Conservation (phyloP, 768 basidiomycete genomes). For the Termitomyces sp. region DNA sequence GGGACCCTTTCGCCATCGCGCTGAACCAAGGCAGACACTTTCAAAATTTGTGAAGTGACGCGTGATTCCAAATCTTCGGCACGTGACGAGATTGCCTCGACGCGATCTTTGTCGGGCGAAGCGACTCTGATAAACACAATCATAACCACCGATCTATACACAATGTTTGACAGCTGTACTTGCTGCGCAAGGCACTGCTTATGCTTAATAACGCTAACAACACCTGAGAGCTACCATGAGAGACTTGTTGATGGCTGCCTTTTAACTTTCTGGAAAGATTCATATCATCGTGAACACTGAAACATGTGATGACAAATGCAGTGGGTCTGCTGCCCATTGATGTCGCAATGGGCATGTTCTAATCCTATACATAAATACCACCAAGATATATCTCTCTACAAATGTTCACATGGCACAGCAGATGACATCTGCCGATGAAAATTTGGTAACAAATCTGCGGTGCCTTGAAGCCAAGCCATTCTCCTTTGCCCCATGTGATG, state of each 20-base stretch:
- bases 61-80: not conserved
- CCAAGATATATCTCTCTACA: conserved; percentile 4
- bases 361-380: not conserved
- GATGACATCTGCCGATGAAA: conserved; percentile 9
- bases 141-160: not conserved
- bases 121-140: too few species aligned
- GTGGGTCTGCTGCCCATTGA: not conserved
- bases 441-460: not conserved
- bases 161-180: not conserved
- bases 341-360: not conserved
- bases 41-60: conserved; percentile 12
- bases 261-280: not conserved
- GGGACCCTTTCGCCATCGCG: conserved; percentile 77
- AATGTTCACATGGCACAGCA: not conserved
- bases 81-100: not conserved
- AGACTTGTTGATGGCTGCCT: too few species aligned
- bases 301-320: not conserved
- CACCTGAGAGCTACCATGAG: not conserved
- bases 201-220: not conserved
- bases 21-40: not conserved
- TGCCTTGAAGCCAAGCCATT: conserved; percentile 3
- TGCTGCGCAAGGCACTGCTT: not conserved
- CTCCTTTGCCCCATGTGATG: not conserved
- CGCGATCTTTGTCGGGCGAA: not conserved
- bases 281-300: not conserved